Evolutionary conservation across 225 moss, liverwort and hornwort genomes (phyloP), one percentile per base, ranked within the genome.

Genomic region (Neckera pumila): DNA sequence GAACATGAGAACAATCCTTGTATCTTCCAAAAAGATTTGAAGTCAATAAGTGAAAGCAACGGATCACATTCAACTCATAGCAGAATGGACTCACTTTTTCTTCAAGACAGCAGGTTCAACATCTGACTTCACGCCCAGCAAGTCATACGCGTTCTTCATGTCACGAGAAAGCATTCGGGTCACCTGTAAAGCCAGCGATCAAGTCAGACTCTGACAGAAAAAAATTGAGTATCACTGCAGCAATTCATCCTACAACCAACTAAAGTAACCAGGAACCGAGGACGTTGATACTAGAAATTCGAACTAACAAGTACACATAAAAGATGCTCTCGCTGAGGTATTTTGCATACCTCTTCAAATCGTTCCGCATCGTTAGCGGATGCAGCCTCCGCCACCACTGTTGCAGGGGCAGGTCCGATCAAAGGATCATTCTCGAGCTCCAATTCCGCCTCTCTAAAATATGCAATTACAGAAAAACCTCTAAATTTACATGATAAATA

Each of bases 331-430:
- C 74, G 22, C n/a, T 36, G 12, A 47, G 54, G 43, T 36, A 47
- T 63, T 26, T 27, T 82, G 22, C 86, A 79, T 65, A 98, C 98
- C 95, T 98, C 97, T 92, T 98, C 97, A 89, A 97, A 98, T 43
- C 97, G 93, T 92, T 98, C 98, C 28, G 97, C 98, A 71, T 98
- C 98, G 85, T 98, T 98, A 34, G 96, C 97, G 36, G 95, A 94
- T 72, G 95, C 96, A 73, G 93, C 97, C 91, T 98, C 98, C 76
- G 98, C 96, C 58, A 96, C 95, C 82, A 94, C 92, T 54, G 95
- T 75, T 80, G 97, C 88, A 51, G 98, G 98, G 82, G 97, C 91
- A 80, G 98, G 98, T 71, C 98, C 98, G 59, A 98, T 93, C 90
- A 98, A 86, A 26, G 97, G 97, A 85, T 97, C 98, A 61, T 92